Base-by-base conservation (phyloP, 805 yeast genomes). In the Candida maesae region DNA sequence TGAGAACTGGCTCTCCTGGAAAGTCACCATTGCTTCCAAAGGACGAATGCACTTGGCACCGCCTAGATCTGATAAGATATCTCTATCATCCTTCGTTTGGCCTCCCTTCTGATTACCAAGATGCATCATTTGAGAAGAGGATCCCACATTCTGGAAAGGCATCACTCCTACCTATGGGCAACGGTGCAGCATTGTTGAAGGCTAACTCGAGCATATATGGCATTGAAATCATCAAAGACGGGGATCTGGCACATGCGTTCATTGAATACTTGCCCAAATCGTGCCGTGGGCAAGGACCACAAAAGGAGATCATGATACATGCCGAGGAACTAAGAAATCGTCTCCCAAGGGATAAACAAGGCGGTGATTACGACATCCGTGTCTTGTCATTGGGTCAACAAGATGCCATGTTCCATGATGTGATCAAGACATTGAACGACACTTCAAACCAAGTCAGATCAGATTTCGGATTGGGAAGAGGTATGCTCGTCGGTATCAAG, bases 41-140 rank as follows among this genome's bases (percentile, higher is more conserved):
- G 35, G 83, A 81, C 49, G 89, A 82, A 50, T 90, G 96, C 53
- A 79, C 78, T 18, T 91, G 98, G 98, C 81, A 91, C 60, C 73
- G 88, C 44, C 65, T 86, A 40, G 98, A 91, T 59, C 60, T 84
- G 28, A 53, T 86, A 34, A 70, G 96, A 55, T 91, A 84, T 56
- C 63, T 87, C 35, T 77, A 78, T 58, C 98, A 91, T 61, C 95
- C 84, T 6, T 76, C 86, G 0, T 90, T 91, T 60, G 64, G 81
- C 2, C 57, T 84, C 18, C 93, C 95, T 0, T 59, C 67, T 5
- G 96, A 88, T 56, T 64, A 59, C 42, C 50, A 62, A 16, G 83
- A 79, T 71, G 62, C 64, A 36, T 64, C 72, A 0, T 57, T 55
- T 27, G 49, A 53, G 3, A 42, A 55, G 19, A 39, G 39, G 4